Evolutionary conservation across 1,284 basidiomycete genomes (phyloP), one percentile per base, ranked within the genome.

Genomic region (Sporisorium iseilematis-ciliati): DNA sequence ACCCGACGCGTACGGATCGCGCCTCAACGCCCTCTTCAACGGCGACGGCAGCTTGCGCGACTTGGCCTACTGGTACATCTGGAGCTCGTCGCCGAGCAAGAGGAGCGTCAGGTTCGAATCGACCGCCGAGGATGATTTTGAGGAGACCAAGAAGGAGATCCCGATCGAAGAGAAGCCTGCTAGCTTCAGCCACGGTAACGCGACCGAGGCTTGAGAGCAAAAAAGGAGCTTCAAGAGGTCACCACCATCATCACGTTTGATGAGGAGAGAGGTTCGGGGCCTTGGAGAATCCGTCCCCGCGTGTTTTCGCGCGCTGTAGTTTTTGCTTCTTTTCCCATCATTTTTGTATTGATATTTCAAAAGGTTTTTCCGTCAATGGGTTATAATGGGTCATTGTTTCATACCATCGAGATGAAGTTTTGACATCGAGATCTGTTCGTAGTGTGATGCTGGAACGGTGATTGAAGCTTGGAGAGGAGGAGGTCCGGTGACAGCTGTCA

Each of bases 21-120:
- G 65, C 18, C 54, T 74, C 38, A 84, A 82, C 49, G 81, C 76
- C 14, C 67, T 82, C 51, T 83, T 84, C 75, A 60, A 71, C 61
- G 48, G 58, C 38, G 65, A 63, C 38, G 78, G 78, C n/a, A 58
- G 55, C 33, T 48, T 80, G 20, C 42, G 75, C 7, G 56, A 61
- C 33, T 41, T 73, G 3, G 76, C 73, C 40, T 63, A 74, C 69
- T 75, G 69, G 65, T 78, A 77, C 62, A 40, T 77, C 11, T 76
- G 68, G 63, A 43, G 58, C 21, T 38, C 41, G 3, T 25, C 40
- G 31, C 20, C 52, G 41, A 35, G 51, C n/a, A 62, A 69, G 50
- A 52, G 71, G 26, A 57, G 49, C 33, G 23, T 68, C 25, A 51
- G 65, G 20, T 21, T 35, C 35, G 62, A 67, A 49, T 43, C 49